A percentile compares a stretch with the other conserved stretches of the same genome.
Conservation (phyloP, 306 rosid genomes). For the Sechiopsis laciniata region DNA sequence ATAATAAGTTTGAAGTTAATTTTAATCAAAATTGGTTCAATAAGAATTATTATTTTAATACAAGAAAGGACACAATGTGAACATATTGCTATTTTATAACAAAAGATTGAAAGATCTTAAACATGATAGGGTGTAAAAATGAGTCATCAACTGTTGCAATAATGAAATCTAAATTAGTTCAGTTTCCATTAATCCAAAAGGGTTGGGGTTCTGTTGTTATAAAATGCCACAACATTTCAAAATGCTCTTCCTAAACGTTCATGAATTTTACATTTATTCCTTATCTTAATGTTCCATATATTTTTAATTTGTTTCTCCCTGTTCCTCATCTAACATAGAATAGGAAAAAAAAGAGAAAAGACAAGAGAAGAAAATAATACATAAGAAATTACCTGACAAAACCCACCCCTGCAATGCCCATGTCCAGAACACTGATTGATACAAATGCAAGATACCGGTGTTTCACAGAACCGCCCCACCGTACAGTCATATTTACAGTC, state of each 20-base stretch:
- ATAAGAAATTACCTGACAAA: slow-evolving; percentile 61
- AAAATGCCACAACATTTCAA: background rate
- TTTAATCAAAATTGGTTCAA: no score
- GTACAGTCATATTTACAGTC: slow-evolving; percentile 82
- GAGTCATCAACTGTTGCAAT: background rate
- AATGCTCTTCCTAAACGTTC: background rate
- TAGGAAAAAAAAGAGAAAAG: background rate
- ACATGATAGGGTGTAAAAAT: background rate
- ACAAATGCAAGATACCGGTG: slow-evolving; percentile 63
- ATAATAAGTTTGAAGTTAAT: no score
- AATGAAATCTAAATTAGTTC: background rate
- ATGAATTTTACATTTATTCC: background rate
- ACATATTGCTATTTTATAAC: no score
- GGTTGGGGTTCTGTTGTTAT: background rate
- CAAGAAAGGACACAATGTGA: no score
- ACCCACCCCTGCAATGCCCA: slow-evolving; percentile 88
- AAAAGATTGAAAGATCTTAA: no score
- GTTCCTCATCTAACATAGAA: background rate
- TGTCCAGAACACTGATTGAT: slow-evolving; percentile 86
- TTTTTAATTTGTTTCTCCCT: background rate
- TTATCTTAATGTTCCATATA: background rate
- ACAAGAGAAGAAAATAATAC: background rate
- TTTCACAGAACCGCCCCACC: slow-evolving; percentile 71
- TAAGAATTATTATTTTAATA: no score
- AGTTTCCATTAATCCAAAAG: background rate